A percentile compares a stretch with the other conserved stretches of the same genome.
Evolutionary conservation across 2,329 filamentous ascomycete genomes (phyloP).

Genomic region (Exophiala sp.): DNA sequence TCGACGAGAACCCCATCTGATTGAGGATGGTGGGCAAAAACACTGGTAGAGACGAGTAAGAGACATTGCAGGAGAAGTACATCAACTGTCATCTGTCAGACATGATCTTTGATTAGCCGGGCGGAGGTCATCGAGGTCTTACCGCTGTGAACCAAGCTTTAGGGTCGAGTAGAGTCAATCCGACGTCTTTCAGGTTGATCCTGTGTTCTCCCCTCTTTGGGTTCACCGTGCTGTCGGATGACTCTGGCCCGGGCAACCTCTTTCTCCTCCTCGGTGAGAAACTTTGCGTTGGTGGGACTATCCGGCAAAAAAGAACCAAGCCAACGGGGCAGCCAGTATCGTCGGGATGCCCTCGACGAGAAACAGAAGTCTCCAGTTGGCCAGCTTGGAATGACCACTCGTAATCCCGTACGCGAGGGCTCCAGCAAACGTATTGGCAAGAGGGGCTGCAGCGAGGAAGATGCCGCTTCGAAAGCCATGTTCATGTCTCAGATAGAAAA

Average conservation of each 20-base stretch:
- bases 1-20: slow-evolving; percentile 61
- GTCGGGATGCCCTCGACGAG: slow-evolving; percentile 61
- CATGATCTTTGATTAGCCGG: no score
- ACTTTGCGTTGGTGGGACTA: slow-evolving; percentile 41
- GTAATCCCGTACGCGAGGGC: slow-evolving; percentile 62
- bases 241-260: slow-evolving; percentile 40
- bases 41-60: slow-evolving; percentile 59
- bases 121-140: slow-evolving; percentile 28
- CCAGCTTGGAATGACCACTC: slow-evolving; percentile 50
- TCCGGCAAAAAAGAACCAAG: slow-evolving; percentile 51
- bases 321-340: slow-evolving; percentile 48
- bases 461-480: slow-evolving; percentile 52
- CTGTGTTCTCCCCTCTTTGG: slow-evolving; percentile 41
- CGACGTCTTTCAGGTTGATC: slow-evolving; percentile 45
- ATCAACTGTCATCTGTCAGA: no score
- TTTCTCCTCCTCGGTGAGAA: slow-evolving; percentile 39
- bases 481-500: slow-evolving; percentile 55
- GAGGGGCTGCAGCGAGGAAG: slow-evolving; percentile 53
- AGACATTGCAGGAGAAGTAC: slow-evolving; percentile 59
- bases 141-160: slow-evolving; percentile 47
- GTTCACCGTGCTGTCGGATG: slow-evolving; percentile 7
- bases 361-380: slow-evolving; percentile 61
- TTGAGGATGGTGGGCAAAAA: slow-evolving; percentile 59
- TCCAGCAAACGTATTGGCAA: slow-evolving; percentile 75
- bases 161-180: slow-evolving; percentile 39